These are phyloP conservation scores for Cutaneotrichosporon dermatis DNA, from an alignment of 1,284 basidiomycete species.

Conservation along the genomic window DNA sequence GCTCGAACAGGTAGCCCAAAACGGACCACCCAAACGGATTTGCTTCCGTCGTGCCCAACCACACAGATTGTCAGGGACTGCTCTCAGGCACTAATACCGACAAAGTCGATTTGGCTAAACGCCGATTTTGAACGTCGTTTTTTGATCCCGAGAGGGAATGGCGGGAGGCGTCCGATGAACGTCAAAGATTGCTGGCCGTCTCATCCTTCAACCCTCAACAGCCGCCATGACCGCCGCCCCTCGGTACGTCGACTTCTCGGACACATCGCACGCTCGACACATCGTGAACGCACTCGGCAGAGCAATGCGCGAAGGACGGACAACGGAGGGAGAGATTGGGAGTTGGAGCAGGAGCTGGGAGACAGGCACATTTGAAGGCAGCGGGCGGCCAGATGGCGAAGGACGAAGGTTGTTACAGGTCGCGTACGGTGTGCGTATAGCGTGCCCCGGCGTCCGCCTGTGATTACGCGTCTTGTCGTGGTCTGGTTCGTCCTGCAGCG, in stretches of 20 bases:
- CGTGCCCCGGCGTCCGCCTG: too few species aligned
- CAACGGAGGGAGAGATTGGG: not conserved
- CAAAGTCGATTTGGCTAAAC: too few species aligned
- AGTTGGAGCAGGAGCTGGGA: not conserved
- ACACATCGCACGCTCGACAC: not conserved
- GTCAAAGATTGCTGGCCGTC: not conserved
- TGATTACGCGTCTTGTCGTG: too few species aligned
- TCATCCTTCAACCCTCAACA: conserved; percentile 1
- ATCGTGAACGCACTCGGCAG: not conserved
- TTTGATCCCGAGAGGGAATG: not conserved
- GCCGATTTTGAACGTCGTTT: not conserved
- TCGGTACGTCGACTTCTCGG: not conserved
- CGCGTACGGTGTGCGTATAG: too few species aligned
- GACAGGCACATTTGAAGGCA: not conserved
- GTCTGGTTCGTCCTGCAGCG: too few species aligned
- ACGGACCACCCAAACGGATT: too few species aligned
- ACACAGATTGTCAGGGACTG: too few species aligned
- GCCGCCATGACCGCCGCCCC: conserved; percentile 2
- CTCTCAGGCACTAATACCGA: too few species aligned
- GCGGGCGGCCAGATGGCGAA: not conserved
- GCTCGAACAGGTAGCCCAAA: too few species aligned
- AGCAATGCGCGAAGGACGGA: not conserved
- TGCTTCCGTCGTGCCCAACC: too few species aligned
- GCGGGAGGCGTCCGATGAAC: not conserved
- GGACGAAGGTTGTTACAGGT: too few species aligned